A percentile compares a stretch with the other conserved stretches of the same genome.
phyloP scores from a whole-genome alignment of 495 filamentous ascomycete genomes.

The Cercophora newfieldiana region DNA sequence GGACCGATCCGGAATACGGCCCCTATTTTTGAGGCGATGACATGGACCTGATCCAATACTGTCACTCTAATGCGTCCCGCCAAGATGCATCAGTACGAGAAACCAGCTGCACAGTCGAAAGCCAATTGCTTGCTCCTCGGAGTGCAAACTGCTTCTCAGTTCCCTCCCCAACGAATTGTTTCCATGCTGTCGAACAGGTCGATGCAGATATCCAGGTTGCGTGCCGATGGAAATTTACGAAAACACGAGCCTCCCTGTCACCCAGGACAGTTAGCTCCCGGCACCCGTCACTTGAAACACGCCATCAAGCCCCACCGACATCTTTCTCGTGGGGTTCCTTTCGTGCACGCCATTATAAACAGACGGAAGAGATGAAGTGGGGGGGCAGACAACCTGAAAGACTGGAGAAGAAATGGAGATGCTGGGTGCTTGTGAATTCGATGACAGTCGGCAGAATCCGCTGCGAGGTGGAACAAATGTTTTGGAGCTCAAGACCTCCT shows the following conservation, averaged over 20 bases:
- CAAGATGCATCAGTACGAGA: neutral
- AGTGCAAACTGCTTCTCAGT: neutral
- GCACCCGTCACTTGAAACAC: neutral
- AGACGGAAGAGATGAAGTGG: neutral
- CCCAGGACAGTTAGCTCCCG: neutral
- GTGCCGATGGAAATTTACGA: constrained; percentile 6
- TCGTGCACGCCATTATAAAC: neutral
- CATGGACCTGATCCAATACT: neutral
- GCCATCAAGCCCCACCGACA: constrained; percentile 1
- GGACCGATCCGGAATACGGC: neutral
- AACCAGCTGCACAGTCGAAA: neutral
- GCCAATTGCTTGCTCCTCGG: neutral
- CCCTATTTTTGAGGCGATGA: neutral
- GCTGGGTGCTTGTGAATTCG: too few relatives aligned
- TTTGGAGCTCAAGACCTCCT: too few relatives aligned
- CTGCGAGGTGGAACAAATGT: too few relatives aligned
- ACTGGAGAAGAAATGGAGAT: neutral
- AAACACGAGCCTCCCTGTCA: neutral
- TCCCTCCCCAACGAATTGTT: neutral
- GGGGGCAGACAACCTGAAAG: neutral
- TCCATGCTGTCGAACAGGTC: neutral
- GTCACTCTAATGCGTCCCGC: neutral
- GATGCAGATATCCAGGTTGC: constrained; percentile 12
- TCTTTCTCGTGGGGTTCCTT: neutral
- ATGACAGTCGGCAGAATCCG: neutral